Evolutionary conservation across 2,329 filamentous ascomycete species (phyloP).

Genomic region (Aspergillus sp.): DNA sequence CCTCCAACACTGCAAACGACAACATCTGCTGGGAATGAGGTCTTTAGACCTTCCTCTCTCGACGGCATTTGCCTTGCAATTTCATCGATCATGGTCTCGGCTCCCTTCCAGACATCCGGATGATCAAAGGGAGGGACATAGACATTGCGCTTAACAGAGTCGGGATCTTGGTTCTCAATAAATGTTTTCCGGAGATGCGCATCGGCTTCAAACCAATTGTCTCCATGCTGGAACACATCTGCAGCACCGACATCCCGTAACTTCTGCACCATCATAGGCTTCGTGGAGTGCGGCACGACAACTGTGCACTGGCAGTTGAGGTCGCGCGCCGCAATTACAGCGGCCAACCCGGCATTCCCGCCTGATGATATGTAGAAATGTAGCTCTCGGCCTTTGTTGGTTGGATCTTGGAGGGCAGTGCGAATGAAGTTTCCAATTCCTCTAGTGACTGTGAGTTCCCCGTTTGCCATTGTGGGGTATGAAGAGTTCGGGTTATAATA

Average conservation of each 20-base stretch:
- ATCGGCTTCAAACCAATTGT: slow-evolving; percentile 69
- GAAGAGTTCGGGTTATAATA: slow-evolving; percentile 2
- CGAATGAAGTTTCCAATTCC: slow-evolving; percentile 41
- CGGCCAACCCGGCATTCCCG: slow-evolving; percentile 80
- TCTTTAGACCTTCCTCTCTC: slow-evolving; percentile 6
- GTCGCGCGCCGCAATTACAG: slow-evolving; percentile 67
- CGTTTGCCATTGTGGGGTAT: background rate
- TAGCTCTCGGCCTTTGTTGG: slow-evolving; percentile 33
- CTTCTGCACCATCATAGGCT: slow-evolving; percentile 67
- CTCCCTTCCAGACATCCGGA: slow-evolving; percentile 37
- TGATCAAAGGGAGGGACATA: slow-evolving; percentile 42
- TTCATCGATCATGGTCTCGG: slow-evolving; percentile 36
- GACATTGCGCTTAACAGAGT: slow-evolving; percentile 24
- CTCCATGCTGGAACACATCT: slow-evolving; percentile 66
- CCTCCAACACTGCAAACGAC: slow-evolving; percentile 78
- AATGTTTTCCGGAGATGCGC: slow-evolving; percentile 57
- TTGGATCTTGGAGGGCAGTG: slow-evolving; percentile 22
- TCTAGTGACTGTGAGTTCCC: slow-evolving; percentile 14
- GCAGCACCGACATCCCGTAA: slow-evolving; percentile 62
- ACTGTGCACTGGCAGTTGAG: slow-evolving; percentile 67
- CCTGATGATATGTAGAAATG: slow-evolving; percentile 78
- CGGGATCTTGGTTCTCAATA: slow-evolving; percentile 23
- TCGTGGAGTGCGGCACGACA: slow-evolving; percentile 66
- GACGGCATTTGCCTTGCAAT: slow-evolving; percentile 35
- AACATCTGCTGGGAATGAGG: slow-evolving; percentile 56